Base-by-base conservation (phyloP, 2,329 filamentous ascomycete genomes). In the Colletotrichum sublineola region DNA sequence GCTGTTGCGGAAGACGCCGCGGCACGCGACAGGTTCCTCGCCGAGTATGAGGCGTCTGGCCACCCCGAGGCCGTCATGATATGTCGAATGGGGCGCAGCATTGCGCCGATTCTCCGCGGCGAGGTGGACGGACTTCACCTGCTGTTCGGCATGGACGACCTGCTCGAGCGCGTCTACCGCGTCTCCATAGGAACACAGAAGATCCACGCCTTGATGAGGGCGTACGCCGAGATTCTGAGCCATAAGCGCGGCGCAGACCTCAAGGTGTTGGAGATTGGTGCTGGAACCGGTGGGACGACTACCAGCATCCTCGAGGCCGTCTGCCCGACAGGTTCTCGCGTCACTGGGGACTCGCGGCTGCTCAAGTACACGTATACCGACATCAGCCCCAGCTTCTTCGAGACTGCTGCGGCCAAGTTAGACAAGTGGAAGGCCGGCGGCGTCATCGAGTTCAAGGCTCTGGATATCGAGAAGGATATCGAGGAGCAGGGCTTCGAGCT, bases 401-500 rank as follows among this genome's bases (percentile, higher is more conserved):
- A 75, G 69, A 76, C 48, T 7, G 74, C 72, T 2, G 76, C 62
- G 7, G 0, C 50, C 62, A 64, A 53, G 50, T 53, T 53, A 6
- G 29, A 6, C 29, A 53, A 53, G 14, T 53, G 50, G 50, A 33
- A 33, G 29, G 29, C 50, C 29, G 50, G 50, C 6, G 50, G 24
- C 50, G 50, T 33, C 29, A 33, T 53, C 14, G 55, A 52, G 20
- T 80, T 74, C 75, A 77, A 75, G 67, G 76, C 64, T 5, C 70
- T 77, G 20, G 75, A 81, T 60, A 71, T 79, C 9, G 76, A 76
- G 18, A 75, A 77, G 18, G 75, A 77, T 42, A 71, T 77, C 1
- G 40, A 55, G 0, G 48, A 68, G 2, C 83, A 85, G 63, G 82
- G 79, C 0, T 84, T 80, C 62, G 52, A 74, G 0, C 74, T 76